Conservation (phyloP, 2,329 filamentous ascomycete species). For the Aspergillus transmontanensis region DNA sequence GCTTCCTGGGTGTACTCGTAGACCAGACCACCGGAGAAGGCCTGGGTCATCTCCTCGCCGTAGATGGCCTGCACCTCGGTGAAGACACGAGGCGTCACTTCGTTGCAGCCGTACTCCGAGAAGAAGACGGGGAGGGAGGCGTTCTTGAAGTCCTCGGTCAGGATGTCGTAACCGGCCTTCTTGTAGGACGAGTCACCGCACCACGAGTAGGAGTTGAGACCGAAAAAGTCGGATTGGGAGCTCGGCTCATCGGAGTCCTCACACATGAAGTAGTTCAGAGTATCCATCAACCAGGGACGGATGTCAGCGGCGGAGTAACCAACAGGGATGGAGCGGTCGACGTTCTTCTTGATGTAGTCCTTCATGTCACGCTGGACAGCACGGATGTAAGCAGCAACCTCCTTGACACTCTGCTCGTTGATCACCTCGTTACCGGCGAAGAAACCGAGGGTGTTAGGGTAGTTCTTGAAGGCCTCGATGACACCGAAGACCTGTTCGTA, state of each 20-base stretch:
- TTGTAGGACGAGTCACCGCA: conserved; percentile 61
- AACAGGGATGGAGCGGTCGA: conserved; percentile 62
- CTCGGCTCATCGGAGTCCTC: conserved; percentile 50
- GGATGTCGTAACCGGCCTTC: conserved; percentile 56
- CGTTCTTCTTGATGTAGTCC: conserved; percentile 65
- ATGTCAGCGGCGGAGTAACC: conserved; percentile 71
- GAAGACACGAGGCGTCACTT: conserved; percentile 59
- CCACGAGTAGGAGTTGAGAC: conserved; percentile 71
- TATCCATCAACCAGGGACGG: conserved; percentile 61
- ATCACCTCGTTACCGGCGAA: conserved; percentile 71
- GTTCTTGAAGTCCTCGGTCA: conserved; percentile 62
- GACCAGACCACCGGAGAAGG: conserved; percentile 60
- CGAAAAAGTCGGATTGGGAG: conserved; percentile 65
- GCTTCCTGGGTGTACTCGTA: conserved; percentile 54
- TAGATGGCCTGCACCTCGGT: conserved; percentile 64
- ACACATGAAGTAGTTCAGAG: conserved; percentile 64
- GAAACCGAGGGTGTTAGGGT: conserved; percentile 67
- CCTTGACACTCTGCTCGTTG: conserved; percentile 59
- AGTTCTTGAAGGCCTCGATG: conserved; percentile 68
- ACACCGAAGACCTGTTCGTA: conserved; percentile 62
- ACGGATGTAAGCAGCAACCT: conserved; percentile 61
- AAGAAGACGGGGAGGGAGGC: conserved; percentile 66
- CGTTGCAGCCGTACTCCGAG: conserved; percentile 69
- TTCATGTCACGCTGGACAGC: conserved; percentile 69
- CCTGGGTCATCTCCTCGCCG: conserved; percentile 59